Percentiles rank a stretch among this genome's conserved stretches.
These are phyloP conservation scores for Cladosporium velox DNA, from an alignment of 2,329 filamentous ascomycete genomes.

Conservation along the genomic window DNA sequence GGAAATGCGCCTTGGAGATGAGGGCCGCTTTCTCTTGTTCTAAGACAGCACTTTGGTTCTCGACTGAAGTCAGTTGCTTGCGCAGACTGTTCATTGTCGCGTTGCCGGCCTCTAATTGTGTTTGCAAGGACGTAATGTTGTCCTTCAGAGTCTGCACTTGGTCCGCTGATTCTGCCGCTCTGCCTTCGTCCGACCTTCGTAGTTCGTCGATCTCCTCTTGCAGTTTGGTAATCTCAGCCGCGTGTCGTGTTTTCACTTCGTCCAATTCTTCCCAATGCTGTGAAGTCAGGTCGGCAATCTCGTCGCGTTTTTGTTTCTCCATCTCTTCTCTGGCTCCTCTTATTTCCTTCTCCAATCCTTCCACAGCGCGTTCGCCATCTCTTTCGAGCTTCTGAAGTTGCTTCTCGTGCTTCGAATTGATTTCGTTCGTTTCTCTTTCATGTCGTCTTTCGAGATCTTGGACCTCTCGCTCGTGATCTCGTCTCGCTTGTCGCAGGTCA, in stretches of 20 bases:
- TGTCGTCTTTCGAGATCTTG: slow-evolving; percentile 34
- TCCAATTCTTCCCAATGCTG: slow-evolving; percentile 69
- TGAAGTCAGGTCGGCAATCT: slow-evolving; percentile 60
- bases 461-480: slow-evolving; percentile 38
- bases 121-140: slow-evolving; percentile 27
- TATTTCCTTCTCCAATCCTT: slow-evolving; percentile 54
- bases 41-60: slow-evolving; percentile 61
- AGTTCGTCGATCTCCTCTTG: slow-evolving; percentile 53
- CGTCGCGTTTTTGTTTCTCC: slow-evolving; percentile 49
- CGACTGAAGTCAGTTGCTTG: slow-evolving; percentile 50
- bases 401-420: slow-evolving; percentile 33
- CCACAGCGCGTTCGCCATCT: slow-evolving; percentile 58
- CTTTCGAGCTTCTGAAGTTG: slow-evolving; percentile 31
- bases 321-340: slow-evolving; percentile 47
- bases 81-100: slow-evolving; percentile 60
- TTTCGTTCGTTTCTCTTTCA: slow-evolving; percentile 31
- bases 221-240: slow-evolving; percentile 67
- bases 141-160: slow-evolving; percentile 48
- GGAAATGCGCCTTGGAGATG: slow-evolving; percentile 79
- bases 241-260: slow-evolving; percentile 62
- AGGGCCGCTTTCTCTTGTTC: slow-evolving; percentile 76
- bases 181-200: slow-evolving; percentile 56
- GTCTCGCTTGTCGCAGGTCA: slow-evolving; percentile 35
- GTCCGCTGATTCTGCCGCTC: slow-evolving; percentile 53
- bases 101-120: slow-evolving; percentile 53